Evolutionary conservation across 2,329 filamentous ascomycete genomes (phyloP).

Genomic region (Pleurostoma richardsiae): DNA sequence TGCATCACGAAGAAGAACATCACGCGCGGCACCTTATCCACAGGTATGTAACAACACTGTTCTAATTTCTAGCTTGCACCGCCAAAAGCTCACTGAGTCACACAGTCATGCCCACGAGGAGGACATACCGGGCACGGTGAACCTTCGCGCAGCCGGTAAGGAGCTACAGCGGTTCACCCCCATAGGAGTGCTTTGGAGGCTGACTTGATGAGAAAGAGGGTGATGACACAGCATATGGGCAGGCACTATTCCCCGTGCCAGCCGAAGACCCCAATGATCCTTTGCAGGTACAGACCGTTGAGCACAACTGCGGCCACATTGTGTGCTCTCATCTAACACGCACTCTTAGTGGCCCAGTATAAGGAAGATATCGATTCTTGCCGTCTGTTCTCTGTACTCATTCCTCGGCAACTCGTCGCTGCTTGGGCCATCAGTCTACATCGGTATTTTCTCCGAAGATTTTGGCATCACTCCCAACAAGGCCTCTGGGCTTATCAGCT

Average conservation of each 20-base stretch:
- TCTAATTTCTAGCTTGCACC: not conserved
- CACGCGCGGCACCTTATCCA: not conserved
- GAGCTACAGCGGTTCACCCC: not conserved
- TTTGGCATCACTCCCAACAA: slow-evolving; percentile 44
- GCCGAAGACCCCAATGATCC: slow-evolving; percentile 58
- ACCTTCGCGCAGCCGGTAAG: slow-evolving; percentile 32
- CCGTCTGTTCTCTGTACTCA: slow-evolving; percentile 49
- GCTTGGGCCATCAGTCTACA: slow-evolving; percentile 53
- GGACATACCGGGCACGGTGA: slow-evolving; percentile 51
- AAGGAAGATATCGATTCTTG: slow-evolving; percentile 53
- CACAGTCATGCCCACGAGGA: slow-evolving; percentile 51
- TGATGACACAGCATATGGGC: slow-evolving; percentile 50
- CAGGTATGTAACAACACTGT: not conserved
- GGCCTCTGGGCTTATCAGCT: slow-evolving; percentile 52
- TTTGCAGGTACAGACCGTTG: slow-evolving; percentile 18
- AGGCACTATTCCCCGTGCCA: slow-evolving; percentile 56
- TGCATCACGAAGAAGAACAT: not conserved
- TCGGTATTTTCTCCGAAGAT: slow-evolving; percentile 45
- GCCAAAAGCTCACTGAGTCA: not conserved
- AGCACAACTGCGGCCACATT: no score
- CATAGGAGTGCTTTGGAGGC: not conserved
- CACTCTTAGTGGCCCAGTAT: slow-evolving; percentile 39
- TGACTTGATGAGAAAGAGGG: slow-evolving; percentile 9
- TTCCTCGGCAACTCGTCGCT: slow-evolving; percentile 54
- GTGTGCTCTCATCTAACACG: no score